Evolutionary conservation across 345 rosid genomes (phyloP).

Genomic region (Dimocarpus longan): DNA sequence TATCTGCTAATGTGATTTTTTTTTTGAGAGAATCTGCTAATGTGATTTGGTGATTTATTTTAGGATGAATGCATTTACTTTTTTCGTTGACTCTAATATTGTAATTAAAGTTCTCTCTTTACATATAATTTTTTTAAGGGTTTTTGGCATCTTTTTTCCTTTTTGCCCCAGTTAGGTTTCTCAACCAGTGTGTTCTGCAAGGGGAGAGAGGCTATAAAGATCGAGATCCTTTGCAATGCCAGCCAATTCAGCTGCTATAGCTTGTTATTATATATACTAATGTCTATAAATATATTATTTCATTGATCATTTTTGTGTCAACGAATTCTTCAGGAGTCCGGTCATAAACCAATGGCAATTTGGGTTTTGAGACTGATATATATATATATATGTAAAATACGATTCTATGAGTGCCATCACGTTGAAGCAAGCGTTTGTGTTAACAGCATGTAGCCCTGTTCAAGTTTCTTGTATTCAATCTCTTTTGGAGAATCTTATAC

Average conservation of each 20-base stretch:
- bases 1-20: not conserved
- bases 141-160: not conserved
- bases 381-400: not conserved
- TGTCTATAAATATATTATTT: constrained; percentile 4
- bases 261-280: constrained; percentile 13
- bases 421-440: not conserved
- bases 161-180: constrained; percentile 1
- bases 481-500: not conserved
- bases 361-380: not conserved
- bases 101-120: not conserved
- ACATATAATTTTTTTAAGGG: not conserved
- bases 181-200: not conserved
- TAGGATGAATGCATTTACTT: not conserved
- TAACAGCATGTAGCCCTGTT: not conserved
- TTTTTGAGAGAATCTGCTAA: not conserved
- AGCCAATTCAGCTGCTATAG: constrained; percentile 9
- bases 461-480: not conserved
- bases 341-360: not conserved
- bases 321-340: not conserved
- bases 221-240: not conserved
- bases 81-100: not conserved
- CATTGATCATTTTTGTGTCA: not conserved
- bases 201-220: constrained; percentile 14
- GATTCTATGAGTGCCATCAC: not conserved
- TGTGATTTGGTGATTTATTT: not conserved